Percentiles rank a stretch among this genome's conserved stretches.
Evolutionary conservation across 2,329 filamentous ascomycete genomes (phyloP).

Genomic region (Verticillium nonalfalfae): DNA sequence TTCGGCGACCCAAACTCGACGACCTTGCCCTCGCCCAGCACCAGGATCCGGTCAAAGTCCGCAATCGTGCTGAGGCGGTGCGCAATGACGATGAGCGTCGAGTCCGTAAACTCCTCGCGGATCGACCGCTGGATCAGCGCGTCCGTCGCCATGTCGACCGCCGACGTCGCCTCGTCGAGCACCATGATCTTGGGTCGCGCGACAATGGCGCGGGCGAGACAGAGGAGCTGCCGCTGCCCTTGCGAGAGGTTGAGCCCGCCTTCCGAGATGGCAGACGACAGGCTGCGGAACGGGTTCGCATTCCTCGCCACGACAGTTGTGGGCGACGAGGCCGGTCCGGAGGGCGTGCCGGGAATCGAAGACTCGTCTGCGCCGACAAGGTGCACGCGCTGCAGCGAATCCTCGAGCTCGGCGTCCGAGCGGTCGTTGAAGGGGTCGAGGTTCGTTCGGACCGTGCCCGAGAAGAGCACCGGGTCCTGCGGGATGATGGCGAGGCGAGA

Average conservation of each 20-base stretch:
- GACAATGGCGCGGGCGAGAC: constrained; percentile 67
- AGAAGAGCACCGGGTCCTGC: constrained; percentile 74
- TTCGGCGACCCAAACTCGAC: constrained; percentile 61
- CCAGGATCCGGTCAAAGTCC: constrained; percentile 69
- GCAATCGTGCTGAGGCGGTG: constrained; percentile 71
- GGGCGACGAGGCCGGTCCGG: constrained; percentile 24
- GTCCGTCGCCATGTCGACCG: constrained; percentile 74
- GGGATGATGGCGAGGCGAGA: constrained; percentile 76
- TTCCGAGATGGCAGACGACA: constrained; percentile 60
- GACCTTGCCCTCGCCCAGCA: constrained; percentile 60
- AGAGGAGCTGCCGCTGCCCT: constrained; percentile 70
- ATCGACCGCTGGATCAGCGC: constrained; percentile 67
- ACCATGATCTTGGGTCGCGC: constrained; percentile 70
- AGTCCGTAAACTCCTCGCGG: constrained; percentile 62
- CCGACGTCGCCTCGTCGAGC: constrained; percentile 72
- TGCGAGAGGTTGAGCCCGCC: constrained; percentile 70
- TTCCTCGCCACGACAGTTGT: constrained; percentile 37
- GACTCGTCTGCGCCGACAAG: constrained; percentile 38
- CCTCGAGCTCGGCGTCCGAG: constrained; percentile 60
- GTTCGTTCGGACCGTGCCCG: constrained; percentile 69
- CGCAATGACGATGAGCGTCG: constrained; percentile 68
- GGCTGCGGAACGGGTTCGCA: constrained; percentile 57
- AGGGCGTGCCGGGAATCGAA: constrained; percentile 30
- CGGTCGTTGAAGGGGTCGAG: constrained; percentile 71
- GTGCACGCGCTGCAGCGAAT: constrained; percentile 65